Base-by-base conservation (phyloP, 176 grass and related monocot species). In the Oryza punctata region DNA sequence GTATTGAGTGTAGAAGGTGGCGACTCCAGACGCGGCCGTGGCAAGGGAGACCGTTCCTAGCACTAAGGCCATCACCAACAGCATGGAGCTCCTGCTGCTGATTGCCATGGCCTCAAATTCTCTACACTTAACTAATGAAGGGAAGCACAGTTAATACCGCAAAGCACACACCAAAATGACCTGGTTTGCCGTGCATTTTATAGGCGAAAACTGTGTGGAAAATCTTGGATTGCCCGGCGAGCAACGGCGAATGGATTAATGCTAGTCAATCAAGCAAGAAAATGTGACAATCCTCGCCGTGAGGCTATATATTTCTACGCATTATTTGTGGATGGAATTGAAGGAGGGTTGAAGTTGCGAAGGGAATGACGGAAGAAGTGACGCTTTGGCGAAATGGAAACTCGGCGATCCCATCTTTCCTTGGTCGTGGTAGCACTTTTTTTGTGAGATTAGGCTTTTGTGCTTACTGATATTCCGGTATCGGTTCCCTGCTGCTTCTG, bases 1-100 rank as follows among this genome's bases (percentile, higher is more conserved):
- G 64, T 69, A 80, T 1, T 35, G 0, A 5, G 43, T 37, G 78
- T 69, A 80, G 78, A 60, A 81, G 32, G 79, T 81, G 67, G 79
- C 67, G 49, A 72, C 3, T 24, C 67, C 79, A 44, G 50, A 81
- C 61, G 79, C 50, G 15, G 79, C 67, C 12, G 33, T 29, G 50
- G 23, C 23, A 28, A 50, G 4, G 4, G 44, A 50, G 19, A 28
- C 43, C 19, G 44, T 49, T 6, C 63, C 64, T 16, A 80, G 35
- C 6, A 23, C 27, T 35, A 24, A 35, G 18, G 64, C 27, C 77
- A 35, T 68, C 26, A 68, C 64, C 18, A 52, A 24, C 27, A 69
- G 29, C 43, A 52, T 69, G 44, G 28, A 69, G 44, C 33, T 35
- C 33, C 33, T 35, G 5, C 33, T 35, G 33, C 7, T 69, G 27